Percentiles rank a stretch among this genome's conserved stretches.
Evolutionary conservation across 495 filamentous ascomycete genomes (phyloP).

Genomic region (Penicillium dipodomyicola): DNA sequence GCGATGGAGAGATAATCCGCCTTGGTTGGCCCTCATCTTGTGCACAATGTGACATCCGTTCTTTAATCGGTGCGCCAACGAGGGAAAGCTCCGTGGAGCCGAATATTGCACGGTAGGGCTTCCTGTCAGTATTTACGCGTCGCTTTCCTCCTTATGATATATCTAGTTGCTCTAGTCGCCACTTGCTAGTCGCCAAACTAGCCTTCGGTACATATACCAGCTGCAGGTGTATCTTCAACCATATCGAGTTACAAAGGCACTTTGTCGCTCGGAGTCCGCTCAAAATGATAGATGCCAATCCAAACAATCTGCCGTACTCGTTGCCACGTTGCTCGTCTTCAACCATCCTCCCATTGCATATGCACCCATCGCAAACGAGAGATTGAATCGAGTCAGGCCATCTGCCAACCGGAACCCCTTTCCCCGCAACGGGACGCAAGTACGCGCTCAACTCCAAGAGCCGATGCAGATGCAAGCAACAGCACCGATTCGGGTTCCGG

Average conservation of each 20-base stretch:
- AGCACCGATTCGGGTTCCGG: not conserved
- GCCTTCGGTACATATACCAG: not conserved
- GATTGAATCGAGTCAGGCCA: not conserved
- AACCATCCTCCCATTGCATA: not conserved
- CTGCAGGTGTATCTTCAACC: not conserved
- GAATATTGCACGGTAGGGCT: not conserved
- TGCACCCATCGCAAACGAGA: slow-evolving; percentile 2
- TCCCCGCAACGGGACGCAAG: slow-evolving; percentile 1
- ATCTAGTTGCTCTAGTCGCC: not conserved
- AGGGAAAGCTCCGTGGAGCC: not conserved
- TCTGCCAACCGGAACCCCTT: not conserved
- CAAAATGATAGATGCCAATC: not conserved
- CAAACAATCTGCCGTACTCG: not conserved
- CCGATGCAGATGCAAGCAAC: not conserved
- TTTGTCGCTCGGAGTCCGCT: not conserved
- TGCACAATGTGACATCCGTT: not conserved
- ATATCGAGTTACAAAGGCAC: not conserved
- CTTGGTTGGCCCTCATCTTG: not conserved
- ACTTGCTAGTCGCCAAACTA: not conserved
- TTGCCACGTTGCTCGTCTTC: not conserved
- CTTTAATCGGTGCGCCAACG: not conserved
- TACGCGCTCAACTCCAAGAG: not conserved
- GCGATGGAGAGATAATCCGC: not conserved
- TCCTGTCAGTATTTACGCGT: not conserved
- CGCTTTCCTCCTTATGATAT: not conserved